Percentiles rank a stretch among this genome's conserved stretches.
Conservation (phyloP, 768 basidiomycete genomes). For the Russula abietina region DNA sequence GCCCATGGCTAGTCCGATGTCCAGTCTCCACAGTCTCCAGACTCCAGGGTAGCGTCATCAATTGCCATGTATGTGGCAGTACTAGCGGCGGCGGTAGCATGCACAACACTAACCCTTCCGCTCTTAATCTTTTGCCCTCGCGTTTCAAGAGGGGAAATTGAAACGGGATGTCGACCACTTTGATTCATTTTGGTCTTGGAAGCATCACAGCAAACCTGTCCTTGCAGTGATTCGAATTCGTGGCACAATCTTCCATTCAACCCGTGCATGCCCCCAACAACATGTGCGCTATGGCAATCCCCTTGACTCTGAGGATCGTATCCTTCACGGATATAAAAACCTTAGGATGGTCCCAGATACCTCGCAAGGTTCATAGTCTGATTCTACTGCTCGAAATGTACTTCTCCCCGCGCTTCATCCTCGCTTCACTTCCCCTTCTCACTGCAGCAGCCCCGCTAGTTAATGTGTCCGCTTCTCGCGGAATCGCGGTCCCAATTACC, state of each 20-base stretch:
- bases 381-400: neutral
- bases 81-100: neutral
- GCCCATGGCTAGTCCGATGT: too few relatives aligned
- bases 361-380: too few relatives aligned
- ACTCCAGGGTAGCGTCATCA: neutral
- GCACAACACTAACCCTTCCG: neutral
- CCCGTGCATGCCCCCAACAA: neutral
- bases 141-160: neutral
- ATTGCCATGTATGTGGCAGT: neutral
- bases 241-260: too few relatives aligned
- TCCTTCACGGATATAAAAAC: neutral
- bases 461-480: neutral
- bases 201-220: neutral
- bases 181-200: neutral
- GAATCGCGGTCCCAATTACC: conserved; percentile 5
- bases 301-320: neutral
- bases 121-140: neutral
- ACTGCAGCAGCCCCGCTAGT: neutral
- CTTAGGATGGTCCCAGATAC: neutral
- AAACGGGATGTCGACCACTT: neutral
- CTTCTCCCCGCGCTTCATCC: conserved; percentile 1
- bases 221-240: too few relatives aligned
- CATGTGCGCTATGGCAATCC: neutral
- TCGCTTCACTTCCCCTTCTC: conserved; percentile 11
- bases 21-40: neutral